These are phyloP conservation scores for Eleusine indica DNA, from an alignment of 176 grass and related monocot species.

Conservation along the genomic window DNA sequence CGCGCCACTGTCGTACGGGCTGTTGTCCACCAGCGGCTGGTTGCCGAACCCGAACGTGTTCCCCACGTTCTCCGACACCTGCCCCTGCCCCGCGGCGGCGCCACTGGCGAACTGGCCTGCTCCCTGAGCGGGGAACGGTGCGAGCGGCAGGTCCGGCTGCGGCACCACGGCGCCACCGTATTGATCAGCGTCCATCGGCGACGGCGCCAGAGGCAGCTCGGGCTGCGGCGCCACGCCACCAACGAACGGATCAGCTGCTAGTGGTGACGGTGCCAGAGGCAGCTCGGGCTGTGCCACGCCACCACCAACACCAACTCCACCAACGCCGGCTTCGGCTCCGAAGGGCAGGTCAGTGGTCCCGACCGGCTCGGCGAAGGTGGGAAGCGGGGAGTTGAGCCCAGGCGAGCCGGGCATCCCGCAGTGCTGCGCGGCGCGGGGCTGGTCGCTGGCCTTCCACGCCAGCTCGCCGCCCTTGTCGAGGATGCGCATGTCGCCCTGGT, in stretches of 20 bases:
- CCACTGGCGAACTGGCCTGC: slow-evolving; percentile 19
- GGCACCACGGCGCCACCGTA: slow-evolving; percentile 32
- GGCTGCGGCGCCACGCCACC: slow-evolving; percentile 27
- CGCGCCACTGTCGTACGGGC: slow-evolving; percentile 79
- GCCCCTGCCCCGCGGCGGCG: slow-evolving; percentile 9
- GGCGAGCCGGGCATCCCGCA: slow-evolving; percentile 79
- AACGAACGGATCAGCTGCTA: slow-evolving; percentile 27
- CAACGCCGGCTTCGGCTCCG: slow-evolving; percentile 22
- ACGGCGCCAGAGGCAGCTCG: not conserved
- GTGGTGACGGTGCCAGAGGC: slow-evolving; percentile 30
- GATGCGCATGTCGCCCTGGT: slow-evolving; percentile 95
- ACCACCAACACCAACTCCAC: not conserved
- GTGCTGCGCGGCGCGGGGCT: slow-evolving; percentile 62
- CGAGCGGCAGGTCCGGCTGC: slow-evolving; percentile 6
- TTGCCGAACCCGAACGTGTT: slow-evolving; percentile 60
- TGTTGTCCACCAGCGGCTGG: slow-evolving; percentile 89
- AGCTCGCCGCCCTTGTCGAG: slow-evolving; percentile 87
- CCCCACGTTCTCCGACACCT: slow-evolving; percentile 32
- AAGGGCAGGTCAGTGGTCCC: slow-evolving; percentile 65
- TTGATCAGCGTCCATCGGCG: slow-evolving; percentile 24
- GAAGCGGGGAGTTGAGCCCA: slow-evolving; percentile 48
- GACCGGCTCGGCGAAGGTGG: slow-evolving; percentile 64
- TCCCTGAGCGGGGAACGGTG: slow-evolving; percentile 14
- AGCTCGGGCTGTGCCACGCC: slow-evolving; percentile 41
- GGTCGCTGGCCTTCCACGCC: slow-evolving; percentile 89